phyloP scores from a whole-genome alignment of 257 asterid genomes.

The Petunia axillaris region DNA sequence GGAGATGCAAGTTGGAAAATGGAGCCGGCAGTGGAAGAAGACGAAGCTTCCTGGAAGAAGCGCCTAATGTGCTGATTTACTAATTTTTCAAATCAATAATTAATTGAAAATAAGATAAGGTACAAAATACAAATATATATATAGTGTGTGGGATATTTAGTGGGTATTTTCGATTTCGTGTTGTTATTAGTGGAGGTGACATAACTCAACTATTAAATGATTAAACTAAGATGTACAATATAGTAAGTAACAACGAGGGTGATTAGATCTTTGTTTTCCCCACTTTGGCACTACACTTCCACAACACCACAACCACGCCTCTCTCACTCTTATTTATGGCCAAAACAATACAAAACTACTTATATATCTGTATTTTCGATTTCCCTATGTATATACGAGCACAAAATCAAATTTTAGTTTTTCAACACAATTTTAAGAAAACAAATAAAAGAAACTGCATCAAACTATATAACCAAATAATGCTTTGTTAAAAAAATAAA shows the following conservation, averaged over 20 bases:
- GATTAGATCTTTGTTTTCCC: conserved; percentile 3
- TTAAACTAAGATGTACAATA: too few relatives aligned
- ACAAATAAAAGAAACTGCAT: too few relatives aligned
- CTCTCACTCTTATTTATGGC: not conserved
- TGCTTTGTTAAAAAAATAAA: too few relatives aligned
- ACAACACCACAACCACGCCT: not conserved
- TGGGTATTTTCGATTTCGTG: not conserved
- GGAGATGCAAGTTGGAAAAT: not conserved
- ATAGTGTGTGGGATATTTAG: not conserved
- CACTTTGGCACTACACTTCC: not conserved
- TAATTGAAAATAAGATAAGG: not conserved
- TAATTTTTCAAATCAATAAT: not conserved
- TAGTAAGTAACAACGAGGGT: not conserved
- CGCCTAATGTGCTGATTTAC: conserved; percentile 28
- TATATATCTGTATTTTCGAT: not conserved
- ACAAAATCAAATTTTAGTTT: too few relatives aligned
- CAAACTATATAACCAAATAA: too few relatives aligned
- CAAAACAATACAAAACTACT: too few relatives aligned
- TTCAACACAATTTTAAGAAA: too few relatives aligned
- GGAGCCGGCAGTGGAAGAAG: conserved; percentile 33
- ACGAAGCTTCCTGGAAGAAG: conserved; percentile 73
- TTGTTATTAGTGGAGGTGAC: not conserved
- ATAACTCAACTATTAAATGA: too few relatives aligned
- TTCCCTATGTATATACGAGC: too few relatives aligned
- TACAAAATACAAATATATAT: not conserved